phyloP scores from a whole-genome alignment of 352 stramenopile species.

The Globisporangium rhizosaccharum region DNA sequence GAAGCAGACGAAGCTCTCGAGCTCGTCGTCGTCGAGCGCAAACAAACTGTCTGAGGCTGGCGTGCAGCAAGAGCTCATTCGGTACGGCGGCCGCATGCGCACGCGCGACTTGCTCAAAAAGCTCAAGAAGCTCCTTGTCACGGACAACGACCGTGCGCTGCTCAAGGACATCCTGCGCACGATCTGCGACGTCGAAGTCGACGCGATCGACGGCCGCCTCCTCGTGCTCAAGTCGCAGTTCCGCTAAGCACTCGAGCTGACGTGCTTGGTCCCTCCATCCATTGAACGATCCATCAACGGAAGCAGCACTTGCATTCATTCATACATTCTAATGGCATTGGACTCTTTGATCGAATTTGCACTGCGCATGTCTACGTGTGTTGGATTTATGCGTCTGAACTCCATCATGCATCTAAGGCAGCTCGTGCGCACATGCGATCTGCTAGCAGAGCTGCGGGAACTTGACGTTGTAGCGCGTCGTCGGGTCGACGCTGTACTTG shows the following conservation, averaged over 20 bases:
- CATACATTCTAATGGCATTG: background rate
- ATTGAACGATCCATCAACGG: too few species aligned
- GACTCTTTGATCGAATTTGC: too few species aligned
- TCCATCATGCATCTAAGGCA: background rate
- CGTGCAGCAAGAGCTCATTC: slow-evolving; percentile 80
- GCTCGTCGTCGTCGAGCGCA: slow-evolving; percentile 18
- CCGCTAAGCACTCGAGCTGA: slow-evolving; percentile 35
- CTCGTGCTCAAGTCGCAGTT: slow-evolving; percentile 86
- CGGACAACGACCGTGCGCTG: slow-evolving; percentile 74
- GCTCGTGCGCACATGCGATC: background rate
- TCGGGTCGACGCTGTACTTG: slow-evolving; percentile 76
- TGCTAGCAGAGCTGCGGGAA: slow-evolving; percentile 51
- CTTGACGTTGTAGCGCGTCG: slow-evolving; percentile 73
- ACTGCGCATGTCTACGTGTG: too few species aligned
- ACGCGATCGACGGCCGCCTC: slow-evolving; percentile 76
- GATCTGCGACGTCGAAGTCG: slow-evolving; percentile 83
- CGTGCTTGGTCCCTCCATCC: too few species aligned
- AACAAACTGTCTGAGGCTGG: slow-evolving; percentile 75
- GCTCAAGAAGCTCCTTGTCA: slow-evolving; percentile 78
- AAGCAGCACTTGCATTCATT: background rate
- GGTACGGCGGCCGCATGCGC: slow-evolving; percentile 78
- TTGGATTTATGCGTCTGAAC: too few species aligned
- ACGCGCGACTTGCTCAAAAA: slow-evolving; percentile 72
- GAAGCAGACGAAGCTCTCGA: slow-evolving; percentile 31
- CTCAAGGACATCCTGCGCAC: slow-evolving; percentile 85